Conservation (phyloP, 2,329 filamentous ascomycete species). For the Scedosporium apiospermum region DNA sequence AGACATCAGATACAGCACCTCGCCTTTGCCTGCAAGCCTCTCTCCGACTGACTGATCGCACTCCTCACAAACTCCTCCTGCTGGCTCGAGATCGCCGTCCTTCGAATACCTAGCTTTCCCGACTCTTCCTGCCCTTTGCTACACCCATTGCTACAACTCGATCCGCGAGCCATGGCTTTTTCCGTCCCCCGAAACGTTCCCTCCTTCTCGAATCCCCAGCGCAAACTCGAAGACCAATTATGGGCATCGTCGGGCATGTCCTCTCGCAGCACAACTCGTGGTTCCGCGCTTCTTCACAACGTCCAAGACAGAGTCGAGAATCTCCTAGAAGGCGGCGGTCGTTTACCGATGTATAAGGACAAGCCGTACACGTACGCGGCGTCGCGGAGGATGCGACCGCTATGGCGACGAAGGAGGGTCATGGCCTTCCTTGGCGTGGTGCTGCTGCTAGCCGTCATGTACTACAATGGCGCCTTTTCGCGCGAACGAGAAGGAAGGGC, state of each 20-base stretch:
- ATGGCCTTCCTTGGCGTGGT: conserved; percentile 42
- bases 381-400: conserved; percentile 46
- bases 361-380: conserved; percentile 74
- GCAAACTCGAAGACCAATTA: conserved; percentile 54
- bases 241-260: conserved; percentile 48
- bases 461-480: conserved; percentile 58
- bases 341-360: conserved; percentile 94
- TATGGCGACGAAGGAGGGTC: conserved; percentile 54
- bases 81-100: too few species aligned
- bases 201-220: conserved; percentile 55
- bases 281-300: conserved; percentile 32
- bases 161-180: conserved; percentile 51
- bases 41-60: too few species aligned
- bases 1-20: too few species aligned
- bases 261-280: conserved; percentile 28
- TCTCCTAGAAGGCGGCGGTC: conserved; percentile 49
- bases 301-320: conserved; percentile 54
- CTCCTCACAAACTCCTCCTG: too few species aligned
- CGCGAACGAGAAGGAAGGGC: conserved; percentile 20
- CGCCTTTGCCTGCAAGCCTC: too few species aligned
- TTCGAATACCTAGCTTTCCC: too few species aligned
- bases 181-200: conserved; percentile 60
- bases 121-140: too few species aligned
- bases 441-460: conserved; percentile 49
- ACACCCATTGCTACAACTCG: too few species aligned